Evolutionary conservation across 257 asterid genomes (phyloP).

Genomic region (Eustoma russellianum): DNA sequence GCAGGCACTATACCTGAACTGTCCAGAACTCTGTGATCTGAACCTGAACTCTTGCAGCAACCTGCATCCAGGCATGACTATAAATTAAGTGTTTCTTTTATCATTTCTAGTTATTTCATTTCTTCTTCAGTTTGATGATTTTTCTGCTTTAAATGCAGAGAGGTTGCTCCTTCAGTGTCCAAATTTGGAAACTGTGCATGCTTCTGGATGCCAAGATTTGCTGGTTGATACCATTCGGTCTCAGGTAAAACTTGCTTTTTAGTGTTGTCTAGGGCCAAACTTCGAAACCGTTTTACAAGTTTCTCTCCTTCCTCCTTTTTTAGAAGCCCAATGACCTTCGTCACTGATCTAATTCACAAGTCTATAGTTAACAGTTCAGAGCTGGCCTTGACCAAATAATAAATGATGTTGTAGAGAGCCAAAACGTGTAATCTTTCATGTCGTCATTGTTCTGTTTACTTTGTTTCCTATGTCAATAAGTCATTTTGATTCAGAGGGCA

Average conservation of each 20-base stretch:
- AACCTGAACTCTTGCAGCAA: slow-evolving; percentile 81
- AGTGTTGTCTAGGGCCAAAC: neutral
- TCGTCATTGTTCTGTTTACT: too few relatives aligned
- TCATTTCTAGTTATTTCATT: neutral
- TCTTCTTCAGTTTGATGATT: slow-evolving; percentile 5
- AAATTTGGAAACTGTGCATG: slow-evolving; percentile 68
- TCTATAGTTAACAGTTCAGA: too few relatives aligned
- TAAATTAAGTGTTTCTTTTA: neutral
- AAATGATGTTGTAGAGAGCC: too few relatives aligned
- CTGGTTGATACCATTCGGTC: slow-evolving; percentile 60
- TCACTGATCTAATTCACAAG: too few relatives aligned
- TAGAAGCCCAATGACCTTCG: too few relatives aligned
- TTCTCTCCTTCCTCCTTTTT: too few relatives aligned
- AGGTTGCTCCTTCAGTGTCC: slow-evolving; percentile 81
- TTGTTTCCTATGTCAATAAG: too few relatives aligned
- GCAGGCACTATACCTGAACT: slow-evolving; percentile 85
- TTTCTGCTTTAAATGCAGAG: slow-evolving; percentile 33
- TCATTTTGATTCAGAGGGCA: too few relatives aligned
- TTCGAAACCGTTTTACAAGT: too few relatives aligned
- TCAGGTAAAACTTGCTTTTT: slow-evolving; percentile 41
- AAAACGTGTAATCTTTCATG: too few relatives aligned
- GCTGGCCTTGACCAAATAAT: too few relatives aligned
- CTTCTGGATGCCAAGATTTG: slow-evolving; percentile 57
- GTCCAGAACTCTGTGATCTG: slow-evolving; percentile 71
- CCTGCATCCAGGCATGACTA: slow-evolving; percentile 65